These are phyloP conservation scores for Ophidiomyces ophidiicola DNA, from an alignment of 2,329 filamentous ascomycete genomes.

Conservation along the genomic window DNA sequence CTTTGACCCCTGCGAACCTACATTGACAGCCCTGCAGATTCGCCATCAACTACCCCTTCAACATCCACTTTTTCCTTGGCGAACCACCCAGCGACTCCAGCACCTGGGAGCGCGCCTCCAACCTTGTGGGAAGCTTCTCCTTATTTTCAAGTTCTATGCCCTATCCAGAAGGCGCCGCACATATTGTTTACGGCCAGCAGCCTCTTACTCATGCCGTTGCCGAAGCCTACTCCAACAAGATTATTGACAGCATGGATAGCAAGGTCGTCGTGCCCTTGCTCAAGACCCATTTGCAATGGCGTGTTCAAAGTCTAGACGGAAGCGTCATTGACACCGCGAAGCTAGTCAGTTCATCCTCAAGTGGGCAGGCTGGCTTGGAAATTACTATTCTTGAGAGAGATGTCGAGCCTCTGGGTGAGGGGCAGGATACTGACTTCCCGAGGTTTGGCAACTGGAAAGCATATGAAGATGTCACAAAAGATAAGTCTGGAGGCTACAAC, in stretches of 20 bases:
- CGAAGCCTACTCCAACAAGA: conserved; percentile 22
- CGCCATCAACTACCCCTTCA: conserved; percentile 49
- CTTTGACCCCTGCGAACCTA: conserved; percentile 18
- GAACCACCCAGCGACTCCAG: conserved; percentile 34
- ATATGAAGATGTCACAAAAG: conserved; percentile 10
- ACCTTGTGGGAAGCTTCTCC: conserved; percentile 51
- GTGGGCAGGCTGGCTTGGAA: conserved; percentile 12
- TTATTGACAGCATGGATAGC: conserved; percentile 13
- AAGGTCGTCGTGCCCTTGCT: conserved; percentile 15
- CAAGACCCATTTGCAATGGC: conserved; percentile 17
- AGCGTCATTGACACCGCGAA: conserved; percentile 15
- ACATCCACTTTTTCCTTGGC: conserved; percentile 58
- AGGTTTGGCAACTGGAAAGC: conserved; percentile 8
- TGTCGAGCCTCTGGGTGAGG: conserved; percentile 14
- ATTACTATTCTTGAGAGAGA: conserved; percentile 15
- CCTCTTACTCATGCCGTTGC: conserved; percentile 17
- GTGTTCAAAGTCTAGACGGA: conserved; percentile 14
- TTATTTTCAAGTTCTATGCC: conserved; percentile 32
- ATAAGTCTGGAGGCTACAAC: conserved; percentile 6
- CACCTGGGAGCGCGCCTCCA: conserved; percentile 43
- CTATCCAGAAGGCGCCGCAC: not conserved
- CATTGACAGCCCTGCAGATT: conserved; percentile 28
- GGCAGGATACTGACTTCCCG: conserved; percentile 6
- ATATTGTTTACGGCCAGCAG: conserved; percentile 10
- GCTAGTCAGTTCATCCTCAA: conserved; percentile 11